phyloP scores from a whole-genome alignment of 495 filamentous ascomycete genomes.

The Penicillium desertorum region DNA sequence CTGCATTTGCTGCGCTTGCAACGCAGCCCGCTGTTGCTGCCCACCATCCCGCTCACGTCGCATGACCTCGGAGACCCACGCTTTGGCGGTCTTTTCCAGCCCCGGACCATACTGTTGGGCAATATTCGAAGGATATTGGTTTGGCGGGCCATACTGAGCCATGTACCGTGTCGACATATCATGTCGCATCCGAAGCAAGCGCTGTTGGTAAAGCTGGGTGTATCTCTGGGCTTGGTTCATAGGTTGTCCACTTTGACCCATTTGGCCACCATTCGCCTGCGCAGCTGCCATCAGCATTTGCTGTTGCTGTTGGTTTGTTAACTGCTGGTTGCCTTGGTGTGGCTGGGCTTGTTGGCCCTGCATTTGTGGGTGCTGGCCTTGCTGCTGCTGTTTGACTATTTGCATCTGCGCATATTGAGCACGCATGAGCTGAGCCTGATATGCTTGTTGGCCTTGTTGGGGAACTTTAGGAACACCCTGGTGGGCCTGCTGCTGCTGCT shows the following conservation, averaged over 20 bases:
- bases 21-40: constrained; percentile 38
- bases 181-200: constrained; percentile 37
- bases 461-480: constrained; percentile 40
- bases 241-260: constrained; percentile 35
- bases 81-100: constrained; percentile 40
- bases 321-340: constrained; percentile 36
- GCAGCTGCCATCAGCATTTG: constrained; percentile 46
- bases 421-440: constrained; percentile 47
- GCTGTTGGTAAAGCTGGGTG: constrained; percentile 41
- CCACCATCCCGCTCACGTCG: constrained; percentile 39
- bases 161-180: constrained; percentile 42
- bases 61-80: constrained; percentile 50
- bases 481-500: constrained; percentile 39
- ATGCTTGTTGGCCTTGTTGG: constrained; percentile 46
- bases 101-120: constrained; percentile 42
- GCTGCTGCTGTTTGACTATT: constrained; percentile 40
- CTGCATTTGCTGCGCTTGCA: constrained; percentile 42
- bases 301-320: constrained; percentile 42
- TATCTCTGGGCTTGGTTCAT: constrained; percentile 37
- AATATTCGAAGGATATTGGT: constrained; percentile 44
- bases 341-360: constrained; percentile 37
- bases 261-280: constrained; percentile 43
- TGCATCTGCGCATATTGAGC: constrained; percentile 45
- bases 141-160: constrained; percentile 43
- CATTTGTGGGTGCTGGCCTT: constrained; percentile 37